phyloP scores from a whole-genome alignment of 1,284 basidiomycete species.

The Ceratobasidium sp. region DNA sequence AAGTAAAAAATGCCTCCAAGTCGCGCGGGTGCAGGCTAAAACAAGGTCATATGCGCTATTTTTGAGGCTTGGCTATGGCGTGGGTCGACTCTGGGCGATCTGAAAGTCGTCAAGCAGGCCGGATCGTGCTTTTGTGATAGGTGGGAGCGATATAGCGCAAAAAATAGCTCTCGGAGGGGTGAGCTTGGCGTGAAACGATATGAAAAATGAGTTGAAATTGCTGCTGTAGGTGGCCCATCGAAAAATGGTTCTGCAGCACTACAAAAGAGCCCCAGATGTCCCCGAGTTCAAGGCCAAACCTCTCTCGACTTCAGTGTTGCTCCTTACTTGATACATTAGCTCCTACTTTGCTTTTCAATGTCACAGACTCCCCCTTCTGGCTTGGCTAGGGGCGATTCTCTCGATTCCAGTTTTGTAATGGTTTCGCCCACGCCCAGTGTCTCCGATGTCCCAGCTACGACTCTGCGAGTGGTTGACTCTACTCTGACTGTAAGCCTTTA shows the following conservation, averaged over 20 bases:
- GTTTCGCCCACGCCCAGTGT: background rate
- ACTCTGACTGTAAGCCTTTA: background rate
- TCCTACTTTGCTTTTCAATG: background rate
- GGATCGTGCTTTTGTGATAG: background rate
- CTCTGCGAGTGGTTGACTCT: background rate
- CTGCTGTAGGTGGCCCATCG: background rate
- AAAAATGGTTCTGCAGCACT: background rate
- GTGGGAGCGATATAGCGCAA: background rate
- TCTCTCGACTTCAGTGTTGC: background rate
- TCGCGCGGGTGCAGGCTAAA: background rate
- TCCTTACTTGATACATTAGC: background rate
- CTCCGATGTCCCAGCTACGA: background rate
- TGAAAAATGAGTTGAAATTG: slow-evolving; percentile 12
- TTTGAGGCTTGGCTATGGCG: background rate
- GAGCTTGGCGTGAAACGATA: background rate
- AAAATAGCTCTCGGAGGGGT: background rate
- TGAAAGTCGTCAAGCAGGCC: background rate
- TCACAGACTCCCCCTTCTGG: too few species aligned
- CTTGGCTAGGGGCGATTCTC: background rate
- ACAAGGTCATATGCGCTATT: background rate
- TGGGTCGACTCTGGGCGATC: background rate
- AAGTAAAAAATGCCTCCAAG: background rate
- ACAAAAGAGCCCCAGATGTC: background rate
- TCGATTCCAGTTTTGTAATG: background rate
- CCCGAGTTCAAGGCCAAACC: background rate